Evolutionary conservation across 805 yeast species (phyloP), one percentile per base, ranked within the genome.

Genomic region (Cephaloascus fragrans): DNA sequence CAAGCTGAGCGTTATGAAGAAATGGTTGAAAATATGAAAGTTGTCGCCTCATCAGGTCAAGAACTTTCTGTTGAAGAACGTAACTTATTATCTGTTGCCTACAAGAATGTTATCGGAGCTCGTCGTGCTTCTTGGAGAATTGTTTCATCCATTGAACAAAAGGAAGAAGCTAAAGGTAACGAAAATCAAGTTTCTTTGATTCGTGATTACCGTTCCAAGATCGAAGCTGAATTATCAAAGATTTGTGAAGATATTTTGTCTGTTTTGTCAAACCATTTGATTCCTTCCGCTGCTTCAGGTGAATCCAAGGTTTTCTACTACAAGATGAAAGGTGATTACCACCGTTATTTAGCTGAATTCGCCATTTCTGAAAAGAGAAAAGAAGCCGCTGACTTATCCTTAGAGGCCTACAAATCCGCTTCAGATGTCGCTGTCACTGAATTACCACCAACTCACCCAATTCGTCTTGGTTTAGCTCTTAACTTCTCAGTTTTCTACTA

Each of bases 51-150:
- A 34, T 78, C 95, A 34, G 96, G 96, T 46, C 89, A 85, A 67
- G 97, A 90, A 65, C 73, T 93, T 52, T 83, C 94, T 38, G 96
- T 93, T 50, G 98, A 93, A 71, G 98, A 93, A 73, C 89, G 98
- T 68, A 93, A 93, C 70, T 75, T 90, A 52, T 77, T 90, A 55
- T 87, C 96, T 26, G 97, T 93, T 53, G 98, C 98, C 45, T 90
- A 90, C 76, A 90, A 90, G 71, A 90, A 90, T 60, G 97, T 90
- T 41, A 90, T 90, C 66, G 98, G 98, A 60, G 96, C 97, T 43
- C 88, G 97, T 59, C 89, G 98, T 72, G 97, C 98, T 43, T 87
- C 96, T 35, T 93, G 97, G 97, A 84, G 98, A 78, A 88, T 93
- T 59, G 96, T 93, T 39, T 88, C 96, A 31, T 87, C 97, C 36